Conservation (phyloP, 352 stramenopile species). For the Phytophthora kernoviae region DNA sequence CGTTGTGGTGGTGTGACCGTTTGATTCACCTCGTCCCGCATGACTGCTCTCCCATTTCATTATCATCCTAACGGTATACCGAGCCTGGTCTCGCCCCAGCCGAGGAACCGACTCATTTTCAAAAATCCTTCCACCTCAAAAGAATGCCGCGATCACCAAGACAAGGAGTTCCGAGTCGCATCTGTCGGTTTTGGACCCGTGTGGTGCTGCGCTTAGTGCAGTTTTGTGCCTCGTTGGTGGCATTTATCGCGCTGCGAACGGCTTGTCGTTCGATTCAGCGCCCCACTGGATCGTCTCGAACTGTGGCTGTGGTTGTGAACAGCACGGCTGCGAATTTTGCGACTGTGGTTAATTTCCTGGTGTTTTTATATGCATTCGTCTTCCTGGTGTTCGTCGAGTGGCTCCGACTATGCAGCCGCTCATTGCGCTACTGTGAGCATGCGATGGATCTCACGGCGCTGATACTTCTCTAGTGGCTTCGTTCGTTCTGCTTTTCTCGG, state of each 20-base stretch:
- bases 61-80: no score
- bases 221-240: slow-evolving; percentile 58
- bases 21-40: no score
- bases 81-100: no score
- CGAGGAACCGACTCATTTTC: slow-evolving; percentile 7
- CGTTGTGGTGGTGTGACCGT: no score
- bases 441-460: slow-evolving; percentile 51
- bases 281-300: slow-evolving; percentile 37
- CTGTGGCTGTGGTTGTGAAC: slow-evolving; percentile 47
- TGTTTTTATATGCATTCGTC: slow-evolving; percentile 65
- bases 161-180: not conserved
- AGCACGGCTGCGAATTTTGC: slow-evolving; percentile 55
- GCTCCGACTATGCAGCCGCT: slow-evolving; percentile 44
- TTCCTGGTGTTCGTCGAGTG: slow-evolving; percentile 60
- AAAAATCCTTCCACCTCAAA: not conserved
- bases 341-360: slow-evolving; percentile 67
- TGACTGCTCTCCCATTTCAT: no score
- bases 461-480: slow-evolving; percentile 45
- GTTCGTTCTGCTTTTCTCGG: slow-evolving; percentile 59
- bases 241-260: slow-evolving; percentile 56
- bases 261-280: slow-evolving; percentile 41
- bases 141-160: slow-evolving; percentile 2
- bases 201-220: slow-evolving; percentile 65
- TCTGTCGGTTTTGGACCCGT: slow-evolving; percentile 37
- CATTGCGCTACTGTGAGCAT: slow-evolving; percentile 50